phyloP scores from a whole-genome alignment of 139 green algal species.

The Trebouxia sp. region DNA sequence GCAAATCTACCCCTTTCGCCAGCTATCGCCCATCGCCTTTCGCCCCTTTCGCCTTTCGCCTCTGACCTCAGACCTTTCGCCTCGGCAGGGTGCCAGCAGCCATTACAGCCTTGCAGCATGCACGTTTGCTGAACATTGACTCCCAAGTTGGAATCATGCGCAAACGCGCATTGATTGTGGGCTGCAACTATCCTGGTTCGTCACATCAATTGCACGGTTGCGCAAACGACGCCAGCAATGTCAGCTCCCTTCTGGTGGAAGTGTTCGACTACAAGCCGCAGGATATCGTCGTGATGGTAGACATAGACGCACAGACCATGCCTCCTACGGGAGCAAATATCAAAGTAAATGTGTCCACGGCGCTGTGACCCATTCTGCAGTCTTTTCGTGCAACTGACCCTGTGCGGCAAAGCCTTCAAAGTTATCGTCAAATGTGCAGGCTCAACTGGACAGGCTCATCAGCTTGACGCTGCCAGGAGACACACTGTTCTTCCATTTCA shows the following conservation, averaged over 20 bases:
- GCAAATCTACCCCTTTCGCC: too few species aligned
- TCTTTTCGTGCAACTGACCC: too few species aligned
- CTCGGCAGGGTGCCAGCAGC: too few species aligned
- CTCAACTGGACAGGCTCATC: neutral
- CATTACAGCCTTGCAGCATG: neutral
- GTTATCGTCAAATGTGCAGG: slow-evolving; percentile 3
- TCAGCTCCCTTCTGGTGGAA: neutral
- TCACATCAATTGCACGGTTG: neutral
- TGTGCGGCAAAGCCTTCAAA: neutral
- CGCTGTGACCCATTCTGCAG: too few species aligned
- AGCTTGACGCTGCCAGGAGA: slow-evolving; percentile 1
- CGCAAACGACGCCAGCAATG: neutral
- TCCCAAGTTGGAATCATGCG: neutral
- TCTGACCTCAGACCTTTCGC: too few species aligned
- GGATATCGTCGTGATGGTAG: neutral
- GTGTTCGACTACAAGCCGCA: neutral
- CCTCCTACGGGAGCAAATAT: neutral
- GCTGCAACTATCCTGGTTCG: slow-evolving; percentile 11
- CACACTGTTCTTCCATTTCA: slow-evolving; percentile 13
- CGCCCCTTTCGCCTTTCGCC: too few species aligned
- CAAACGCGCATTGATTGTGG: neutral
- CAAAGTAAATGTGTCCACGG: neutral
- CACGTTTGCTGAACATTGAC: neutral
- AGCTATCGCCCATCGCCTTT: too few species aligned
- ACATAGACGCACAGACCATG: neutral